Base-by-base conservation (phyloP, 2,329 filamentous ascomycete genomes). In the Trichoderma arundinaceum region DNA sequence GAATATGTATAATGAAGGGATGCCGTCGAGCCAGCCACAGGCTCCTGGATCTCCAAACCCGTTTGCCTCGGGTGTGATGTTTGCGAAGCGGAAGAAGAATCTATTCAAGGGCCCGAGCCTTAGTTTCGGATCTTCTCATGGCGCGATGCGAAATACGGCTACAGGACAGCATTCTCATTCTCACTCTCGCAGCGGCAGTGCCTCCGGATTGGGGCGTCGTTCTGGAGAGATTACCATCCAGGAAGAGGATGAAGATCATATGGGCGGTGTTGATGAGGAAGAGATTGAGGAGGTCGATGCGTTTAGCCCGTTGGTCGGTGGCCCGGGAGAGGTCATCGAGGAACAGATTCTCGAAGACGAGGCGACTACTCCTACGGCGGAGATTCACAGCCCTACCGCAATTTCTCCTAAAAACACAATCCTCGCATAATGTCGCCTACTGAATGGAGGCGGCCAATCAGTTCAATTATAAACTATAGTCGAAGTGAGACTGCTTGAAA, bases 51-150 rank as follows among this genome's bases (percentile, higher is more conserved):
- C 84, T 5, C 84, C 85, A 0, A 88, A 84, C 28, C 88, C 88
- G 1, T 86, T 86, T 65, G 81, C 80, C 2, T 83, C 84, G 0
- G 88, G 59, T 3, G 84, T 95, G 0, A 81, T 92, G 51, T 96
- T 95, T 73, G 92, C 92, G 1, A 92, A 92, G 74, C 81, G 92
- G 66, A 96, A 94, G 79, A 86, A 90, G 66, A 92, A 88, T 64
- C 77, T 94, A 2, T 95, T 96, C 81, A 94, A 94, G 75, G 92
- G 92, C 0, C 92, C 92, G 0, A 88, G 88, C 77, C 79, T 90
- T 35, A 84, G 85, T 69, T 80, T 88, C 53, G 82, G 81, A 61
- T 79, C 49, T 72, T 77, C 33, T 71, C 75, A 56, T 71, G 78
- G 46, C 64, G 17, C 76, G 75, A 12, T 77, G 72, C 78, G 84